A percentile compares a stretch with the other conserved stretches of the same genome.
phyloP scores from a whole-genome alignment of 805 yeast genomes.

The Isabelozyma rhagii region DNA sequence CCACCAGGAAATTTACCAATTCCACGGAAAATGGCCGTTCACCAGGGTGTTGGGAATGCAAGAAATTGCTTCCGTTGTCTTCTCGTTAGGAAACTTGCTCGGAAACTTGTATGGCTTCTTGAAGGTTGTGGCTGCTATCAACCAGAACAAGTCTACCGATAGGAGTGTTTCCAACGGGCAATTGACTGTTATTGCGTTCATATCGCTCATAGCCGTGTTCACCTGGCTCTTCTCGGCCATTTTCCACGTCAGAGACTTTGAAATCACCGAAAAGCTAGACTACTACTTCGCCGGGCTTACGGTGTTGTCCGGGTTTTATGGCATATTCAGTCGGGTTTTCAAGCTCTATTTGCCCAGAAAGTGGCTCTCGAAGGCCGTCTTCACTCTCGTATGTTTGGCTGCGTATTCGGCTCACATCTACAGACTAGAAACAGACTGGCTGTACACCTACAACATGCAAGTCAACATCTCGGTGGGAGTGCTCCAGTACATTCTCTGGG shows the following conservation, averaged over 20 bases:
- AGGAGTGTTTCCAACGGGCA: background rate
- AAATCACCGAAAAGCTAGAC: conserved; percentile 79
- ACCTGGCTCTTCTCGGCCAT: conserved; percentile 89
- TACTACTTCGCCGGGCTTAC: conserved; percentile 92
- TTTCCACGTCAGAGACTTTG: conserved; percentile 83
- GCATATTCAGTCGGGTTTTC: conserved; percentile 58
- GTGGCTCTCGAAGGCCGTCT: conserved; percentile 19
- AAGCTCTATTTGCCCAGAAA: conserved; percentile 47
- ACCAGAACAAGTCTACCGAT: background rate
- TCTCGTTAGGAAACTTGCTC: conserved; percentile 52
- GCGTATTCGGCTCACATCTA: conserved; percentile 65
- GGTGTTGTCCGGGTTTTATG: conserved; percentile 75
- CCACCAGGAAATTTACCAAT: conserved; percentile 67
- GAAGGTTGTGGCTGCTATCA: conserved; percentile 19
- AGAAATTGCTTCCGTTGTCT: conserved; percentile 76
- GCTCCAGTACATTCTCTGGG: conserved; percentile 55
- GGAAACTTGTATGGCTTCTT: conserved; percentile 50
- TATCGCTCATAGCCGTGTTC: conserved; percentile 64
- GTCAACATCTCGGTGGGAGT: conserved; percentile 81
- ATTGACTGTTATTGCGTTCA: conserved; percentile 25
- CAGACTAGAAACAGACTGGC: conserved; percentile 71
- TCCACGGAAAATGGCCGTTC: conserved; percentile 99
- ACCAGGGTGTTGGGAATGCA: conserved; percentile 73
- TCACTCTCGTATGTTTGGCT: conserved; percentile 40
- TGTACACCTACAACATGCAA: conserved; percentile 90